phyloP scores from a whole-genome alignment of 1,139 yeast genomes.

The Yueomyces sp. region DNA sequence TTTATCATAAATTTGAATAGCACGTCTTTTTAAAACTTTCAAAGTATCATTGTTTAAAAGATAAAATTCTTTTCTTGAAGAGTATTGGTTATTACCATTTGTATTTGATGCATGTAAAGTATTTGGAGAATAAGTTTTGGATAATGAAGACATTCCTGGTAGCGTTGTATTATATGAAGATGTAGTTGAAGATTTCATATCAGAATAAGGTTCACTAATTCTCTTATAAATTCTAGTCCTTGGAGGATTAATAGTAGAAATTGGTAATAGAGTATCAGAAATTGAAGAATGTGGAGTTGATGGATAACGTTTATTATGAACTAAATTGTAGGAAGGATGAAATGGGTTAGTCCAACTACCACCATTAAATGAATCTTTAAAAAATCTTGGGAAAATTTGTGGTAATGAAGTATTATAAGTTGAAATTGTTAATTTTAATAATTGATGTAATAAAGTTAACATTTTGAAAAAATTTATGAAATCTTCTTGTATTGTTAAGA shows the following conservation, averaged over 20 bases:
- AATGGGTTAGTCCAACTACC: constrained; percentile 68
- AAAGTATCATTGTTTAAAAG: constrained; percentile 5
- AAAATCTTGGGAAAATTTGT: constrained; percentile 54
- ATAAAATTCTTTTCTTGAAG: neutral
- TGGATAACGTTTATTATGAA: constrained; percentile 1
- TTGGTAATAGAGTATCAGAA: neutral
- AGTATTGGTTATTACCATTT: neutral
- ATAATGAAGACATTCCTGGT: neutral
- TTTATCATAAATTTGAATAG: constrained; percentile 2
- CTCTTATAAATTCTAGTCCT: neutral
- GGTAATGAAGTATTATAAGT: constrained; percentile 32
- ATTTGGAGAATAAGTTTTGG: neutral
- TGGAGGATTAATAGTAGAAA: neutral
- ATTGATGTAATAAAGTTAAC: constrained; percentile 3
- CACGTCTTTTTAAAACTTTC: constrained; percentile 3
- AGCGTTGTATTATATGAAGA: neutral
- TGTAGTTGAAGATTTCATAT: neutral
- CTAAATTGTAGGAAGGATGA: constrained; percentile 18
- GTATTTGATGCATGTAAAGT: neutral
- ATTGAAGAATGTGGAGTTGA: neutral
- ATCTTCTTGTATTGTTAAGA: constrained; percentile 6
- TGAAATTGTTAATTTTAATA: constrained; percentile 6
- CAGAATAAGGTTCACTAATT: neutral
- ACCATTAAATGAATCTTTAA: constrained; percentile 53
- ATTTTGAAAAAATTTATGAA: neutral